phyloP scores from a whole-genome alignment of 805 yeast species.

The Candida fluviatilis region DNA sequence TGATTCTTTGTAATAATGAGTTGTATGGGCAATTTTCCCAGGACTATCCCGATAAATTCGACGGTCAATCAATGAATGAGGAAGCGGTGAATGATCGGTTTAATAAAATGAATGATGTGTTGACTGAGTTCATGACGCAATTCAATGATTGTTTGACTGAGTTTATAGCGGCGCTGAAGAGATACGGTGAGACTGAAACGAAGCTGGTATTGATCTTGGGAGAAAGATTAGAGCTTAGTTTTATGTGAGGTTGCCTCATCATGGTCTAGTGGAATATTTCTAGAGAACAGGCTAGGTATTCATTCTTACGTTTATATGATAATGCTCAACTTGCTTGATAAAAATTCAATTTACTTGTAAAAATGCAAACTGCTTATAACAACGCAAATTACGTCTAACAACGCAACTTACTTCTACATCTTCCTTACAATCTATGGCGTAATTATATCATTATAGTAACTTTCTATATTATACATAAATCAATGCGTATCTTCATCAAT shows the following conservation, averaged over 20 bases:
- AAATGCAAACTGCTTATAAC: too few relatives aligned
- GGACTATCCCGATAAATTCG: constrained; percentile 34
- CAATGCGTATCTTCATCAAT: constrained; percentile 32
- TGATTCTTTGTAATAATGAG: constrained; percentile 46
- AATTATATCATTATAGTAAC: too few relatives aligned
- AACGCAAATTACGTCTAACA: too few relatives aligned
- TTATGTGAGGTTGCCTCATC: constrained; percentile 22
- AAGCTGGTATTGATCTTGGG: constrained; percentile 40
- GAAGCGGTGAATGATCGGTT: constrained; percentile 37
- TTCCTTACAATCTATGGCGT: too few relatives aligned
- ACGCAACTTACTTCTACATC: too few relatives aligned
- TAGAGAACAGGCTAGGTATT: too few relatives aligned
- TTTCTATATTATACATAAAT: constrained; percentile 1
- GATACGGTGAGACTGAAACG: constrained; percentile 48
- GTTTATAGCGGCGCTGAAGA: constrained; percentile 41
- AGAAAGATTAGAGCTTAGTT: constrained; percentile 34
- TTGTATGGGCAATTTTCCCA: constrained; percentile 36
- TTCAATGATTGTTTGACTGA: constrained; percentile 44
- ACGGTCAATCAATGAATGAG: constrained; percentile 34
- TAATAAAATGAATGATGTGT: constrained; percentile 35
- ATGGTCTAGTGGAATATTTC: constrained; percentile 15
- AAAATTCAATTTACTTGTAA: too few relatives aligned
- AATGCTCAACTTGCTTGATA: too few relatives aligned
- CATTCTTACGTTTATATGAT: too few relatives aligned
- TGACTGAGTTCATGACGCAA: constrained; percentile 40